Evolutionary conservation across 2,329 filamentous ascomycete genomes (phyloP).

Genomic region (Penicillium concentricum): DNA sequence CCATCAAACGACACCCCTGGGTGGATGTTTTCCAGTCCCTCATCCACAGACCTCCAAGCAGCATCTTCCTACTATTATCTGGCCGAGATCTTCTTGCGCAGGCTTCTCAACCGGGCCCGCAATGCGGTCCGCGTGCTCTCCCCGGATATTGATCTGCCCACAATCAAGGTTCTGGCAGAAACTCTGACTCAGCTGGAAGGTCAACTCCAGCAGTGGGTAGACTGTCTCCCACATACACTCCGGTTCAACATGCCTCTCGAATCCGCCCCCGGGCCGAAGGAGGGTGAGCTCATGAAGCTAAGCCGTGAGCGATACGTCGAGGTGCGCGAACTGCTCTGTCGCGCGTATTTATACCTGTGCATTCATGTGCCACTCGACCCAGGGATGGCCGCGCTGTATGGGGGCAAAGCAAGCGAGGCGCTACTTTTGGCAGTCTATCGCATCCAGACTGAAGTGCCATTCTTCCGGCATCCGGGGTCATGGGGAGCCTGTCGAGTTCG

Average conservation of each 20-base stretch:
- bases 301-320: slow-evolving; percentile 27
- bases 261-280: slow-evolving; percentile 12
- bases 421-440: slow-evolving; percentile 24
- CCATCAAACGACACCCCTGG: slow-evolving; percentile 14
- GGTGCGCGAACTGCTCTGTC: slow-evolving; percentile 27
- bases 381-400: slow-evolving; percentile 17
- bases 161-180: slow-evolving; percentile 15
- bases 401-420: slow-evolving; percentile 24
- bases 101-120: slow-evolving; percentile 35
- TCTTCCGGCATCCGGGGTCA: slow-evolving; percentile 27
- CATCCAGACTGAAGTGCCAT: slow-evolving; percentile 27
- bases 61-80: slow-evolving; percentile 27
- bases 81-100: slow-evolving; percentile 26
- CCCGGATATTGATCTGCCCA: slow-evolving; percentile 15
- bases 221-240: slow-evolving; percentile 24
- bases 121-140: slow-evolving; percentile 23
- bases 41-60: slow-evolving; percentile 18
- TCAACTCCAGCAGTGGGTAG: slow-evolving; percentile 27
- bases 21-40: slow-evolving; percentile 10
- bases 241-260: slow-evolving; percentile 26
- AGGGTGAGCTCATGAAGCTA: slow-evolving; percentile 26
- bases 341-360: slow-evolving; percentile 26
- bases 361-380: slow-evolving; percentile 20
- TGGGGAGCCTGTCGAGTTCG: slow-evolving; percentile 28
- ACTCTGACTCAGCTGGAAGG: slow-evolving; percentile 21